phyloP scores from a whole-genome alignment of 2,329 filamentous ascomycete genomes.

The Paraphaeosphaeria sporulosa region DNA sequence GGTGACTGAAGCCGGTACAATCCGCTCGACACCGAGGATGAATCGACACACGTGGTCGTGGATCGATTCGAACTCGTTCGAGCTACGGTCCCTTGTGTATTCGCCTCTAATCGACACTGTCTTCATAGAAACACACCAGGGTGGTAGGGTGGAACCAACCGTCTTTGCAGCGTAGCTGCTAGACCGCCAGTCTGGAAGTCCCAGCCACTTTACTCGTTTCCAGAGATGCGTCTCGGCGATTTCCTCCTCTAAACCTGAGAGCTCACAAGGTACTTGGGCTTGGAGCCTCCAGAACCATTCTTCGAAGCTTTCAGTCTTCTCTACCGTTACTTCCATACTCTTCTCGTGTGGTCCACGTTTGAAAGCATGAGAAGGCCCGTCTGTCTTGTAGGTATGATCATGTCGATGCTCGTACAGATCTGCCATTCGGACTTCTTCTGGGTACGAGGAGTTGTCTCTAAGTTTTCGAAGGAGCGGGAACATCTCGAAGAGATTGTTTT shows the following conservation, averaged over 20 bases:
- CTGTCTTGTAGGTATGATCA: background rate
- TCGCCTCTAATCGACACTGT: slow-evolving; percentile 31
- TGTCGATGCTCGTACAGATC: background rate
- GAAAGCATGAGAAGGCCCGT: background rate
- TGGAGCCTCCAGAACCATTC: slow-evolving; percentile 6
- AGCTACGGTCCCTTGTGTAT: slow-evolving; percentile 16
- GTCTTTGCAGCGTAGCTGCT: slow-evolving; percentile 1
- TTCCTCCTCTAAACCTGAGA: background rate
- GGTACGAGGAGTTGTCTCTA: no score
- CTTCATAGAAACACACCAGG: slow-evolving; percentile 20
- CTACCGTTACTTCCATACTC: background rate
- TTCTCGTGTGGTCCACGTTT: background rate
- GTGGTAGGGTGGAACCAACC: background rate
- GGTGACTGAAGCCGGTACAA: slow-evolving; percentile 19
- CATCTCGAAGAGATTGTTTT: background rate
- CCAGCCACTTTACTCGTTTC: slow-evolving; percentile 27
- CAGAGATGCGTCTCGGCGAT: slow-evolving; percentile 9
- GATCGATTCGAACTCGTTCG: background rate
- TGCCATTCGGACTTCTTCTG: background rate
- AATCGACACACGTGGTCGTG: slow-evolving; percentile 27
- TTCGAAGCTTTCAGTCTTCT: background rate
- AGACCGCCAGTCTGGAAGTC: slow-evolving; percentile 24
- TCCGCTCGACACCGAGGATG: slow-evolving; percentile 13
- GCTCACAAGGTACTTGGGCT: background rate
- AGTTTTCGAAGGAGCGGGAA: background rate